These are phyloP conservation scores for Neocucurbitaria cava DNA, from an alignment of 2,329 filamentous ascomycete genomes.

Conservation along the genomic window DNA sequence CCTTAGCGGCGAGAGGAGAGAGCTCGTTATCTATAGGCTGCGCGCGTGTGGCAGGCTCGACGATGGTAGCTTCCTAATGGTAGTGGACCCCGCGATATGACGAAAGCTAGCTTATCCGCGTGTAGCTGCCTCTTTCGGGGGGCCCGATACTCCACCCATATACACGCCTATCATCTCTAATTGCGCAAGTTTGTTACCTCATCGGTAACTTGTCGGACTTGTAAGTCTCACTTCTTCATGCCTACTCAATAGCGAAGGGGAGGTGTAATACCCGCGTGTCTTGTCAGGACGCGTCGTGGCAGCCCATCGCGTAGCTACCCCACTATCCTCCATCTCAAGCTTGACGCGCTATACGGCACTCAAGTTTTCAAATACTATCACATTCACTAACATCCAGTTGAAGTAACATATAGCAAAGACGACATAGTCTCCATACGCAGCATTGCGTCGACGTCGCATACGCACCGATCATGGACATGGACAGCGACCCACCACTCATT, in stretches of 20 bases:
- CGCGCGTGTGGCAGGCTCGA: conserved; percentile 4
- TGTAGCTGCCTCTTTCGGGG: conserved; percentile 33
- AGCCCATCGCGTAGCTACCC: conserved; percentile 17
- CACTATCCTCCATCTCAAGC: conserved; percentile 7
- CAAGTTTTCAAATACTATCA: no score
- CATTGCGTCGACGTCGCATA: background rate
- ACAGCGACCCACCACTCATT: conserved; percentile 26
- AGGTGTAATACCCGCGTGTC: background rate
- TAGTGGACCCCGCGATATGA: conserved; percentile 34
- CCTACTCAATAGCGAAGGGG: background rate
- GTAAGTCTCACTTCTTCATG: conserved; percentile 1
- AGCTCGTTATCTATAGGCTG: conserved; percentile 27
- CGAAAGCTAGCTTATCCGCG: conserved; percentile 25
- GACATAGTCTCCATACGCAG: background rate
- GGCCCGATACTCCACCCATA: conserved; percentile 14
- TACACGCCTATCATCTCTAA: conserved; percentile 15
- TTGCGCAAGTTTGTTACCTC: background rate
- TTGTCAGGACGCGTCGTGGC: conserved; percentile 12
- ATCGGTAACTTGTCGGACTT: background rate
- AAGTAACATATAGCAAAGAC: background rate
- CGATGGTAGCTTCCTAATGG: conserved; percentile 9
- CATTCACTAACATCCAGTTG: background rate
- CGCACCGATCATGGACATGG: conserved; percentile 34
- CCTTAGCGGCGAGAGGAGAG: conserved; percentile 21
- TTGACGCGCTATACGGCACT: conserved; percentile 1